These are phyloP conservation scores for Amniculicola lignicola DNA, from an alignment of 495 filamentous ascomycete species.

Conservation along the genomic window DNA sequence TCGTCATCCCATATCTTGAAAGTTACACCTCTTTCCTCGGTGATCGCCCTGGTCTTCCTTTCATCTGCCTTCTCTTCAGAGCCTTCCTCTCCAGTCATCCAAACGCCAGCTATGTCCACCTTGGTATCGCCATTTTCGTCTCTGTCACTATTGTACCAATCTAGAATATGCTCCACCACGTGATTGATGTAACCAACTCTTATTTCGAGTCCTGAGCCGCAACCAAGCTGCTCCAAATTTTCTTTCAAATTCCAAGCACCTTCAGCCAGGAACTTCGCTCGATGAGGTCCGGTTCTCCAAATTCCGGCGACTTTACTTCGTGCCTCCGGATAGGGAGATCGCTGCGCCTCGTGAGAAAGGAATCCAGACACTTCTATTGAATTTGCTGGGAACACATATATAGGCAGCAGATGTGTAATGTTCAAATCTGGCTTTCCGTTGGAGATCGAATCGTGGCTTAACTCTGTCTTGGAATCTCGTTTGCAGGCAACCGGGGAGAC, in stretches of 20 bases:
- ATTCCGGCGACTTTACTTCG: slow-evolving; percentile 55
- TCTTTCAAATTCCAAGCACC: slow-evolving; percentile 65
- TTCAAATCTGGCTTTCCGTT: not conserved
- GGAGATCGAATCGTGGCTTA: slow-evolving; percentile 5
- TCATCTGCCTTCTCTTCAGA: slow-evolving; percentile 64
- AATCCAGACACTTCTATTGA: slow-evolving; percentile 72
- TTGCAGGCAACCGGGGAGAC: slow-evolving; percentile 1
- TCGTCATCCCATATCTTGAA: slow-evolving; percentile 65
- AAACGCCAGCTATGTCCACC: slow-evolving; percentile 57
- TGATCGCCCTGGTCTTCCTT: slow-evolving; percentile 47
- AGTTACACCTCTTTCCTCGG: slow-evolving; percentile 48
- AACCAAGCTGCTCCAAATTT: slow-evolving; percentile 52
- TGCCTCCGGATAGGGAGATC: slow-evolving; percentile 57
- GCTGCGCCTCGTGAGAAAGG: slow-evolving; percentile 39
- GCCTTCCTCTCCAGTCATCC: slow-evolving; percentile 65
- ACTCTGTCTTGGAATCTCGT: not conserved
- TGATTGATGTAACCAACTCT: slow-evolving; percentile 58
- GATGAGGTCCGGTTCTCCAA: slow-evolving; percentile 65
- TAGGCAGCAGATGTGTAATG: slow-evolving; percentile 62
- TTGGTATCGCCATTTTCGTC: not conserved
- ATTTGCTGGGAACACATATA: slow-evolving; percentile 61
- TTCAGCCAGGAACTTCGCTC: slow-evolving; percentile 65
- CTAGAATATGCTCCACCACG: slow-evolving; percentile 51
- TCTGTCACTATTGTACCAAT: slow-evolving; percentile 34
- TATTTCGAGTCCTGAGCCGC: slow-evolving; percentile 52